These are phyloP conservation scores for sunflower (Helianthus annuus) DNA, from an alignment of 129 eudicot genomes.

Conservation along the genomic window HanXRQr2.0-SUNRISE NC_035443.2:172947345-172947844, in stretches of 20 bases:
- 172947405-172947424: too few species aligned
- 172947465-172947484: too few species aligned
- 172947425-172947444: too few species aligned
- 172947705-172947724: constrained; percentile 37
- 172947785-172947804: constrained; percentile 87
- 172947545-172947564: constrained; percentile 85
- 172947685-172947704: constrained; percentile 80
- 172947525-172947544: constrained; percentile 85
- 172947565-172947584: constrained; percentile 71
- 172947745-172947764: background rate
- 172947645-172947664: constrained; percentile 61
- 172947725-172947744: constrained; percentile 2
- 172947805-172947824: constrained; percentile 89
- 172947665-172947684: constrained; percentile 89
- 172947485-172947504: too few species aligned
- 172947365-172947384: too few species aligned
- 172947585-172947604: constrained; percentile 95
- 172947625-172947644: constrained; percentile 94
- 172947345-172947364: too few species aligned
- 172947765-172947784: constrained; percentile 36
- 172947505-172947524: background rate
- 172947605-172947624: constrained; percentile 91
- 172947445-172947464: too few species aligned
- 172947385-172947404: too few species aligned
- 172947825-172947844: constrained; percentile 88